Evolutionary conservation across 129 eudicot species (phyloP).

Genomic region (Calendula officinalis): DNA sequence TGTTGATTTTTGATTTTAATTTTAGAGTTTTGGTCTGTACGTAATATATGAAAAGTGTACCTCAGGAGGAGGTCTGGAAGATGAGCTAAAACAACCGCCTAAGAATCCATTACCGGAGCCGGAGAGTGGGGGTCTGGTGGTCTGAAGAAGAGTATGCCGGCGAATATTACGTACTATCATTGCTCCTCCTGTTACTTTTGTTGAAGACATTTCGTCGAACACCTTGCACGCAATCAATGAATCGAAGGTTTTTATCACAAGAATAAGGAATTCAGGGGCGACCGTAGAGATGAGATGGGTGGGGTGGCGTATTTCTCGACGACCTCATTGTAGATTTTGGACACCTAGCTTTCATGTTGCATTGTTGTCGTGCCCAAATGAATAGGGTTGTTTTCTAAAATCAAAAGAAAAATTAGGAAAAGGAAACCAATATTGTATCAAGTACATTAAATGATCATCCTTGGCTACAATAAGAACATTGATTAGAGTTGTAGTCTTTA

Average conservation of each 20-base stretch:
- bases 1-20: too few species aligned
- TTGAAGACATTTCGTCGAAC: conserved; percentile 20
- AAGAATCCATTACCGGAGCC: conserved; percentile 4
- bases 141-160: conserved; percentile 1
- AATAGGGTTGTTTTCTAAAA: too few species aligned
- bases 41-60: background rate
- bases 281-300: conserved; percentile 3
- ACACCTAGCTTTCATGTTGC: background rate
- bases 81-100: conserved; percentile 14
- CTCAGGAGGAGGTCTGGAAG: conserved; percentile 19
- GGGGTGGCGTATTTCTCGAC: conserved; percentile 23
- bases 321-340: background rate
- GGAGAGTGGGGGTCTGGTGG: too few species aligned
- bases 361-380: background rate
- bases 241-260: conserved; percentile 1
- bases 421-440: too few species aligned
- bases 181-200: background rate
- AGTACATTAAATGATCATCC: too few species aligned
- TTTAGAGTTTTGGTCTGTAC: too few species aligned
- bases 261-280: background rate
- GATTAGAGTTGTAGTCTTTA: too few species aligned
- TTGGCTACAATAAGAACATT: too few species aligned
- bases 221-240: background rate
- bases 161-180: conserved; percentile 8
- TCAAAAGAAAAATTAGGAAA: too few species aligned